Evolutionary conservation across 805 yeast genomes (phyloP).

Genomic region (Pichia deserticola): DNA sequence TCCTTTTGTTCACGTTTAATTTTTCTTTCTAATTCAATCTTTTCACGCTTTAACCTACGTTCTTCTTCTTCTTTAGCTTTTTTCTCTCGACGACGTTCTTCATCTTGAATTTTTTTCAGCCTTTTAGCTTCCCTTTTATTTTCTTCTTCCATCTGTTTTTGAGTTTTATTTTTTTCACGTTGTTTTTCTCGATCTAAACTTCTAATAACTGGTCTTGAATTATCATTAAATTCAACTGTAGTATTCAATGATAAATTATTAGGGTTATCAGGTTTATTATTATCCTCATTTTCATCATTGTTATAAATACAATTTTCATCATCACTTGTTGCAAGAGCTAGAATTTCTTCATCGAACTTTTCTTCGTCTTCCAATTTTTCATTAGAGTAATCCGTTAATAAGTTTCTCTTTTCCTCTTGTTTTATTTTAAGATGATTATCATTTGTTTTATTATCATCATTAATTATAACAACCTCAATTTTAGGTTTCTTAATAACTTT

Average conservation of each 20-base stretch:
- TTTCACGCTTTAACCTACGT: slow-evolving; percentile 7
- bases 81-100: slow-evolving; percentile 8
- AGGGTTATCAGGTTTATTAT: too few relatives aligned
- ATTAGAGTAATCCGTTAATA: background rate
- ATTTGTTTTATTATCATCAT: background rate
- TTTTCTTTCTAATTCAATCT: slow-evolving; percentile 11
- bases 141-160: slow-evolving; percentile 10
- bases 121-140: background rate
- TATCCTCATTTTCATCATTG: background rate
- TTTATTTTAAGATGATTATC: too few relatives aligned
- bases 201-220: slow-evolving; percentile 7
- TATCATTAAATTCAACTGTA: background rate
- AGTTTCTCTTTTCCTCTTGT: too few relatives aligned
- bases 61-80: slow-evolving; percentile 13
- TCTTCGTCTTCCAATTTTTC: background rate
- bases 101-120: slow-evolving; percentile 7
- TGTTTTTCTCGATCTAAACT: slow-evolving; percentile 5
- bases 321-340: slow-evolving; percentile 1
- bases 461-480: background rate
- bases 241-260: background rate
- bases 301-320: background rate
- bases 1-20: slow-evolving; percentile 15
- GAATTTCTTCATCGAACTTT: background rate
- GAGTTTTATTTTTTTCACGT: background rate
- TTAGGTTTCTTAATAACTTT: background rate